Conservation (phyloP, 129 eudicot species). For the Daucus carota region DNA sequence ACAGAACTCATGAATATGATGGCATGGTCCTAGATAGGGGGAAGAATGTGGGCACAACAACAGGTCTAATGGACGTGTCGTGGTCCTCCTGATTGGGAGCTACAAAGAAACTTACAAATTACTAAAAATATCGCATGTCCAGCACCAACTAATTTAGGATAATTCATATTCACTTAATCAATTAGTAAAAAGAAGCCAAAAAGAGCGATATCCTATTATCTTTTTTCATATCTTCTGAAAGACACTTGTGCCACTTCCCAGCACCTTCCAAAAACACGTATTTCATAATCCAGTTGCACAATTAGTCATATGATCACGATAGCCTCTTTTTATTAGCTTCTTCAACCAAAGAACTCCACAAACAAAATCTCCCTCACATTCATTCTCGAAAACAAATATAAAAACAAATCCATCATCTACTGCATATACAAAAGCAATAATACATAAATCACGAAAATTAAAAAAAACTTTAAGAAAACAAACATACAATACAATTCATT, state of each 20-base stretch:
- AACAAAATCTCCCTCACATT: background rate
- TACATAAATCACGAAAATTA: too few relatives aligned
- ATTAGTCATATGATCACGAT: background rate
- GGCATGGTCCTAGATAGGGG: conserved; percentile 1
- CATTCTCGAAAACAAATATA: background rate
- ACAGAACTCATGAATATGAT: background rate
- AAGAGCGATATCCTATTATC: background rate
- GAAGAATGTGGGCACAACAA: background rate
- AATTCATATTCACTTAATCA: background rate
- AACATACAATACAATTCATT: background rate
- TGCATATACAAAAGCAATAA: too few relatives aligned
- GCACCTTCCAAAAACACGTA: background rate
- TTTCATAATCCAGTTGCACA: background rate
- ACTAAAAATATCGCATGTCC: background rate
- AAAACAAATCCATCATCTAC: background rate
- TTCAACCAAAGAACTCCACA: background rate
- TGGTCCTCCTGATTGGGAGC: background rate
- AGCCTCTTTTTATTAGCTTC: too few relatives aligned
- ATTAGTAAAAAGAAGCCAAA: background rate
- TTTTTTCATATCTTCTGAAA: background rate
- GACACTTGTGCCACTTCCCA: background rate
- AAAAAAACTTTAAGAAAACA: too few relatives aligned
- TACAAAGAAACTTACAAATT: background rate
- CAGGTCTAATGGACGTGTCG: background rate
- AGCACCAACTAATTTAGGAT: background rate